Percentiles rank a stretch among this genome's conserved stretches.
Conservation (phyloP, 2,329 filamentous ascomycete genomes). For the Dichotomopilus funicola region DNA sequence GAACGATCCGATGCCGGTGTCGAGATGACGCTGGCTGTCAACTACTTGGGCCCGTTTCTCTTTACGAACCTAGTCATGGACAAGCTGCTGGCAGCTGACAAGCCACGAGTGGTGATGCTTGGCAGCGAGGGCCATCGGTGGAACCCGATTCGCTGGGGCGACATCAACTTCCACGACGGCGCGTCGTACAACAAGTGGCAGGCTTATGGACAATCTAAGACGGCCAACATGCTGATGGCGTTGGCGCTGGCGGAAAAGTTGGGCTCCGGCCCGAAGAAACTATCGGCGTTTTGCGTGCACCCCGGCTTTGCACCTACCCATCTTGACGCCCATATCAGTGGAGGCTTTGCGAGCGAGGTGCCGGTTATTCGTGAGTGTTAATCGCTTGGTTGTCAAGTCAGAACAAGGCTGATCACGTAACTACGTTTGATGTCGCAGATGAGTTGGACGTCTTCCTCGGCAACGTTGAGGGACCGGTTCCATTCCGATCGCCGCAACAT, state of each 20-base stretch:
- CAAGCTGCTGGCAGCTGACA: slow-evolving; percentile 32
- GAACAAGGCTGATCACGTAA: not conserved
- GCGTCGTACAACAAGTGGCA: slow-evolving; percentile 20
- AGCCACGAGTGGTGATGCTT: slow-evolving; percentile 36
- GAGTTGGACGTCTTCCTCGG: slow-evolving; percentile 9
- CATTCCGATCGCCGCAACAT: slow-evolving; percentile 10
- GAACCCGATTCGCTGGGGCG: slow-evolving; percentile 2
- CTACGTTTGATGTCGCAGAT: not conserved
- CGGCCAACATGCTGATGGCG: slow-evolving; percentile 26
- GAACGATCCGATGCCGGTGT: slow-evolving; percentile 35
- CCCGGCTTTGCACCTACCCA: slow-evolving; percentile 17
- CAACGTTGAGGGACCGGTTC: slow-evolving; percentile 11
- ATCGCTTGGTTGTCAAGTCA: not conserved
- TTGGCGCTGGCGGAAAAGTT: slow-evolving; percentile 20
- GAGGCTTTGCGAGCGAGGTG: not conserved
- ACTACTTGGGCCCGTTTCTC: slow-evolving; percentile 42
- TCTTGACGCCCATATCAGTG: slow-evolving; percentile 5
- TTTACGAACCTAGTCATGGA: slow-evolving; percentile 40
- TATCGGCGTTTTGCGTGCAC: slow-evolving; percentile 15
- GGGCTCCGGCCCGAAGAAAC: not conserved
- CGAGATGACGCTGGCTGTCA: slow-evolving; percentile 40
- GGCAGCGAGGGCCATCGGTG: slow-evolving; percentile 30
- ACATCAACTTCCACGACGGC: slow-evolving; percentile 17
- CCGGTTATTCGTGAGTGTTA: not conserved
- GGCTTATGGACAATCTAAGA: slow-evolving; percentile 27